Percentiles rank a stretch among this genome's conserved stretches.
These are phyloP conservation scores for Moricandia moricandioides DNA, from an alignment of 345 rosid genomes.

Conservation along the genomic window DNA sequence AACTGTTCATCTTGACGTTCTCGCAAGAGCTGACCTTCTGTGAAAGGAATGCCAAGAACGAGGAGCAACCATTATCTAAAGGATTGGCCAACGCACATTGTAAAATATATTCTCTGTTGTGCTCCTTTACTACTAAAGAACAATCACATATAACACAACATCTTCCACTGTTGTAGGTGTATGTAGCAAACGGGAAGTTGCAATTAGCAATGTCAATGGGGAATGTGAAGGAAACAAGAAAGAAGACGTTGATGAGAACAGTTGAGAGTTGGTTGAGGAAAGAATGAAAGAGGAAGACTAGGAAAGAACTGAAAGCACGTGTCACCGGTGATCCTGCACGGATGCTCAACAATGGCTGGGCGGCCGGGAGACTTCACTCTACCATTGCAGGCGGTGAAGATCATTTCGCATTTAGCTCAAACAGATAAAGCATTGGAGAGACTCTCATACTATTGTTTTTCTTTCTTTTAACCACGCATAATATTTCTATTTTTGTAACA, in stretches of 20 bases:
- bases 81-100: slow-evolving; percentile 92
- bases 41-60: slow-evolving; percentile 79
- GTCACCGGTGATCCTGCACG: slow-evolving; percentile 72
- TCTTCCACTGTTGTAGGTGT: slow-evolving; percentile 46
- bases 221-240: slow-evolving; percentile 68
- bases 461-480: too few species aligned
- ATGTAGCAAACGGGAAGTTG: slow-evolving; percentile 74
- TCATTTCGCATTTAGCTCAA: slow-evolving; percentile 63
- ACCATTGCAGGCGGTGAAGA: slow-evolving; percentile 84
- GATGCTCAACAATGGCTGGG: slow-evolving; percentile 81
- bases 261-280: slow-evolving; percentile 89
- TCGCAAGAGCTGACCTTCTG: slow-evolving; percentile 93
- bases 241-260: slow-evolving; percentile 83
- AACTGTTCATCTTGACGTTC: slow-evolving; percentile 92
- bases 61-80: slow-evolving; percentile 90
- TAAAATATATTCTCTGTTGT: slow-evolving; percentile 1
- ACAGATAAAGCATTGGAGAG: slow-evolving; percentile 38
- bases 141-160: not conserved
- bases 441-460: too few species aligned
- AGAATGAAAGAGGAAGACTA: slow-evolving; percentile 70
- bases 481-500: too few species aligned
- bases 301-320: slow-evolving; percentile 75
- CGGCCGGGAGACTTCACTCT: slow-evolving; percentile 80
- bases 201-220: slow-evolving; percentile 78
- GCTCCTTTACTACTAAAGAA: not conserved